A percentile compares a stretch with the other conserved stretches of the same genome.
These are phyloP conservation scores for Peribolospora kevripleyi DNA, from an alignment of 768 basidiomycete species.

Conservation along the genomic window DNA sequence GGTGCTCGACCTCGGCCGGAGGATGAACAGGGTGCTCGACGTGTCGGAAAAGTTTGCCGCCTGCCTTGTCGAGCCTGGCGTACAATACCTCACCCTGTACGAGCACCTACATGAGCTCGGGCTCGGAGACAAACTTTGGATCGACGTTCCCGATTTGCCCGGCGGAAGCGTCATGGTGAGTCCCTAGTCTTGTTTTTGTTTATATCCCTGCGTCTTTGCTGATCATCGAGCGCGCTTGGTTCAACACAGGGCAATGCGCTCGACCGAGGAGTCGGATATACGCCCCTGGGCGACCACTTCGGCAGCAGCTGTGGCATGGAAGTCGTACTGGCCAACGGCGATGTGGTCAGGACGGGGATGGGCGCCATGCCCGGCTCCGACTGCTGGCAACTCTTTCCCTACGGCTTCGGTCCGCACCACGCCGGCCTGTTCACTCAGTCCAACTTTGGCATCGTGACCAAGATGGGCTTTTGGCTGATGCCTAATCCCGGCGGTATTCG, in stretches of 20 bases:
- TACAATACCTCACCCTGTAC: constrained; percentile 9
- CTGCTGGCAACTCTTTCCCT: constrained; percentile 8
- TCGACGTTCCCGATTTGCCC: constrained; percentile 8
- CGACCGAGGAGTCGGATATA: constrained; percentile 3
- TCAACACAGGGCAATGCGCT: background rate
- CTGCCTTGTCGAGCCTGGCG: constrained; percentile 9
- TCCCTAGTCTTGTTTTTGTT: background rate
- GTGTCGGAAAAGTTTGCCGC: constrained; percentile 6
- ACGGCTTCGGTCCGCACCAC: constrained; percentile 8
- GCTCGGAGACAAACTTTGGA: constrained; percentile 7
- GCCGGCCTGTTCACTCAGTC: constrained; percentile 11
- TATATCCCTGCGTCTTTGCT: background rate
- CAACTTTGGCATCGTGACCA: constrained; percentile 8
- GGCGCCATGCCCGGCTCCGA: constrained; percentile 5
- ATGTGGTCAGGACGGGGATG: constrained; percentile 10
- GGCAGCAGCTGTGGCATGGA: constrained; percentile 10
- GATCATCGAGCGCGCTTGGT: background rate
- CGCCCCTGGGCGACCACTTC: constrained; percentile 9
- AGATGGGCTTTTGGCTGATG: constrained; percentile 10
- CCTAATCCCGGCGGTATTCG: constrained; percentile 6
- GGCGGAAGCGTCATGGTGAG: constrained; percentile 5
- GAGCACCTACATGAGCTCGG: constrained; percentile 4
- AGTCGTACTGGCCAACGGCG: constrained; percentile 10
- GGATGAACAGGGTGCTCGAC: constrained; percentile 9
- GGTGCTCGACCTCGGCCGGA: constrained; percentile 3